Evolutionary conservation across 441 rosid genomes (phyloP), one percentile per base, ranked within the genome.

Genomic region (Pelargonium myrrhifolium): DNA sequence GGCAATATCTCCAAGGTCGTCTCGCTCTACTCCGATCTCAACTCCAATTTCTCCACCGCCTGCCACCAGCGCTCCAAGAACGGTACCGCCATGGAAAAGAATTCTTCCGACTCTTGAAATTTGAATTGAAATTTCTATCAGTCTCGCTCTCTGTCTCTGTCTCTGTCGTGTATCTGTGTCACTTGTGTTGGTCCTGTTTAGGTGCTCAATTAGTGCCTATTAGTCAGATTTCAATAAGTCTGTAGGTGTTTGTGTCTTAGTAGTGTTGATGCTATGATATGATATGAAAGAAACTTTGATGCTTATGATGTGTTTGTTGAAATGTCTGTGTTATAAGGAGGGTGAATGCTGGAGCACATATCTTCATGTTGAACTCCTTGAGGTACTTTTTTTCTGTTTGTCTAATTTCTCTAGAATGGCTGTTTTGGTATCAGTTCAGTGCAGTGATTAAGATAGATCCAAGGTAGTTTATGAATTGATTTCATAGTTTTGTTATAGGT

Each of bases 1-100:
- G 86, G 86, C 64, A 93, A 93, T 76, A 86, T 93, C 64, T 82
- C 96, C 1, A 93, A 86, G 78, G 96, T 90, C 40, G 92, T 78
- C 5, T 78, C 84, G 0, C 85, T 93, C 71, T 93, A 90, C 81
- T 93, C 97, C 55, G 93, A 83, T 80, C 76, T 90, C 60, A 74
- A 78, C 17, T 69, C 82, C 39, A 76, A 82, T 72, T 90, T 93
- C 77, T 76, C 85, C 17, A 35, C 78, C 58, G 47, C 72, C 18
- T 82, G 74, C 66, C 80, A 79, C 68, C 77, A 73, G 9, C 70
- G 51, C 3, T 58, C 72, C 49, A 74, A 67, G 64, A 68, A 69
- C 15, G 73, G 73, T 39, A 74, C 62, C 56, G 47, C 58, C 28
- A 62, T 39, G 65, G 62, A 20, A 9, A 58, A 10, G 11, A 58